Evolutionary conservation across 2,329 filamentous ascomycete genomes (phyloP).

Genomic region (Alternaria panax): DNA sequence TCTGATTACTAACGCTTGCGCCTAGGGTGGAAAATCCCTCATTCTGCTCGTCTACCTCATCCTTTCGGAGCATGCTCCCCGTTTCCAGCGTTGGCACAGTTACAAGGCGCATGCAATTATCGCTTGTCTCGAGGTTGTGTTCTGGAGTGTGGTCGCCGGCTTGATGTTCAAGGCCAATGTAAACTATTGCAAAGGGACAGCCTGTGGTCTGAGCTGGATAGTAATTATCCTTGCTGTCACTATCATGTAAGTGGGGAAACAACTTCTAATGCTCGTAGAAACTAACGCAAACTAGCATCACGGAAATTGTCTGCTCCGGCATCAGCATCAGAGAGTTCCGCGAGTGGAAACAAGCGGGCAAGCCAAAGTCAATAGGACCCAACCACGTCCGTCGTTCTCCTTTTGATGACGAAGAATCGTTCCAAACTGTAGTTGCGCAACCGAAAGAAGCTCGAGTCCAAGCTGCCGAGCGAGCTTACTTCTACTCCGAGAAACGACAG

Average conservation of each 20-base stretch:
- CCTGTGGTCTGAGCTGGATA: slow-evolving; percentile 30
- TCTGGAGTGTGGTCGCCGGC: slow-evolving; percentile 52
- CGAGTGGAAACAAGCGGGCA: neutral
- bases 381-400: neutral
- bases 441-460: neutral
- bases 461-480: neutral
- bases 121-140: slow-evolving; percentile 53
- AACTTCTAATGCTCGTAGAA: neutral
- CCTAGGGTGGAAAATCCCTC: slow-evolving; percentile 51
- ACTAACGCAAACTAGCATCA: neutral
- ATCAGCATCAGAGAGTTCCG: neutral
- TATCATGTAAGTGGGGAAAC: slow-evolving; percentile 16
- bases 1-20: neutral
- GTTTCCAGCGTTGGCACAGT: slow-evolving; percentile 49
- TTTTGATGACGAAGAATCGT: neutral
- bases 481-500: neutral
- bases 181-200: slow-evolving; percentile 21
- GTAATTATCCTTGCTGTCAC: slow-evolving; percentile 26
- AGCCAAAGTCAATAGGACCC: neutral
- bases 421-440: neutral
- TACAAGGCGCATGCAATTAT: slow-evolving; percentile 54
- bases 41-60: slow-evolving; percentile 54
- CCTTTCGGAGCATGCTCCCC: slow-evolving; percentile 46
- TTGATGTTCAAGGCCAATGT: slow-evolving; percentile 33
- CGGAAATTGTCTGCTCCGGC: neutral